Evolutionary conservation across 1,284 basidiomycete species (phyloP).

Genomic region (Xanthoconium separans): DNA sequence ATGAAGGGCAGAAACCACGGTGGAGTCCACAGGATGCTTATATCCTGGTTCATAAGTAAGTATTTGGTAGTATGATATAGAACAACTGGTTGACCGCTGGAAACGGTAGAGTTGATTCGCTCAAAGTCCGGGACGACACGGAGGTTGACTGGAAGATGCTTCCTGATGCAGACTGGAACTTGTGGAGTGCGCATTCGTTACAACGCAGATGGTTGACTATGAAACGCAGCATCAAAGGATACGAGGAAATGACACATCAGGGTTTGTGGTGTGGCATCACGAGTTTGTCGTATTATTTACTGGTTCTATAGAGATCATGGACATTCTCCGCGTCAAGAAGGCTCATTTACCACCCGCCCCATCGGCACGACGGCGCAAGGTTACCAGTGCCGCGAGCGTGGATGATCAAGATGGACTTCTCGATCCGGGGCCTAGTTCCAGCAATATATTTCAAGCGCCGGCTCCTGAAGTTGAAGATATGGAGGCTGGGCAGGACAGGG

Average conservation of each 20-base stretch:
- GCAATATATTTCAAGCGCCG: slow-evolving; percentile 9
- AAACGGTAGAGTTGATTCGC: slow-evolving; percentile 58
- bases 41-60: slow-evolving; percentile 78
- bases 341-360: slow-evolving; percentile 48
- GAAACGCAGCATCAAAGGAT: slow-evolving; percentile 71
- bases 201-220: slow-evolving; percentile 77
- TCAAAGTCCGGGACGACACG: slow-evolving; percentile 74
- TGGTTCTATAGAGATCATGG: slow-evolving; percentile 63
- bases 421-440: slow-evolving; percentile 27
- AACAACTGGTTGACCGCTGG: background rate
- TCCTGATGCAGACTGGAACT: slow-evolving; percentile 70
- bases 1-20: slow-evolving; percentile 62
- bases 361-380: slow-evolving; percentile 45
- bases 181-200: slow-evolving; percentile 77
- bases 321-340: slow-evolving; percentile 72
- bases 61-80: slow-evolving; percentile 7
- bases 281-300: slow-evolving; percentile 5
- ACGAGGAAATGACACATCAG: slow-evolving; percentile 74
- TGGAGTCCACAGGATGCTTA: slow-evolving; percentile 75
- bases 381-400: slow-evolving; percentile 54
- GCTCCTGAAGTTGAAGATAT: slow-evolving; percentile 8
- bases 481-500: slow-evolving; percentile 29
- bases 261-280: slow-evolving; percentile 41
- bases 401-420: slow-evolving; percentile 25
- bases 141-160: slow-evolving; percentile 82